Base-by-base conservation (phyloP, 257 asterid genomes). In the Fraxinus anomala region DNA sequence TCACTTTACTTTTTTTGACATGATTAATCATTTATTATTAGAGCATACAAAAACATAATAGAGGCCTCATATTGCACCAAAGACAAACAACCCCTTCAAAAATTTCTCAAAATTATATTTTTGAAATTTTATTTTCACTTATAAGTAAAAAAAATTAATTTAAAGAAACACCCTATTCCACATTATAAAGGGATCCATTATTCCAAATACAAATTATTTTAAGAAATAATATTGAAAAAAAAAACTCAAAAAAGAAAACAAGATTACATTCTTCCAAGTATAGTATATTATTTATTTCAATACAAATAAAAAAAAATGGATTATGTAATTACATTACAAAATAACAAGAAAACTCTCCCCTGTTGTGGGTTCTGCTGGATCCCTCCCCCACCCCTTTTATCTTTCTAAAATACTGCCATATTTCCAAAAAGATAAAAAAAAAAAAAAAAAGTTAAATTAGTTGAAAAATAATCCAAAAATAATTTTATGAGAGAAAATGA, bases 361-460 rank as follows among this genome's bases (percentile, higher is more conserved):
- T 11, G 69, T 26, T 63, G 69, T 63, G 34, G 69, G 69, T 63
- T 63, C 34, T 63, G 34, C 68, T 63, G 69, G 69, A 63, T 63
- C 69, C 36, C 69, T 63, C 34, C 36, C 2, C 69, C 33, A 11
- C 16, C 16, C 61, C 61, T 5, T 63, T 21, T 24, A 63, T 24
- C 23, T 9, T 63, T 34, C 36, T 63, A 63, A 63, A 63, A 63
- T 24, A 8, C 69, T 63, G 69, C 34, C 69, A 63, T 23, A 7
- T 6, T 10, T 7, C 9, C 12, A 1, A 9, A n/a, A n/a, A n/a
- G n/a, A n/a, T n/a, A 36, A 36, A 36, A 36, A 8, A 40, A 9
- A 39, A 9, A 61, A 63, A 24, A 21, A 13, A 23, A 61, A 23
- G 2, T 9, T 23, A 8, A 17, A 6, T 54, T 54, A 54, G 1